phyloP scores from a whole-genome alignment of 495 filamentous ascomycete genomes.

The Neurospora sp. region DNA sequence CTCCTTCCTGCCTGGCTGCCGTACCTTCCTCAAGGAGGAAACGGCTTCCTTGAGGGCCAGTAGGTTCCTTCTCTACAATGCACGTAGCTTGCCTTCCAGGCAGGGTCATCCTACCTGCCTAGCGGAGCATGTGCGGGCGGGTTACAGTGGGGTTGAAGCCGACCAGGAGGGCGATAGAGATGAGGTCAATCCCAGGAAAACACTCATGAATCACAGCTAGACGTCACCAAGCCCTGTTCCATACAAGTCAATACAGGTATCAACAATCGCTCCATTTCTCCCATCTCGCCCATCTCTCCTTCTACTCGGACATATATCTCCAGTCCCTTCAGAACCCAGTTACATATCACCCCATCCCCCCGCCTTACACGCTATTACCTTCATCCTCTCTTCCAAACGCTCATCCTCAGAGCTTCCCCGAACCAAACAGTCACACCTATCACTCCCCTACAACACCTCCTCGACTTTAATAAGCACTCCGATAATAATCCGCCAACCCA shows the following conservation, averaged over 20 bases:
- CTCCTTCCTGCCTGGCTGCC: not conserved
- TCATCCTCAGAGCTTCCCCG: not conserved
- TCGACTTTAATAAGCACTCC: not conserved
- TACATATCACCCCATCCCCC: not conserved
- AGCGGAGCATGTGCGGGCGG: no score
- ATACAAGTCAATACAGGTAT: not conserved
- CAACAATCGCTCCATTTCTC: not conserved
- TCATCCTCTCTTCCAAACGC: not conserved
- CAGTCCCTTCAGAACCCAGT: not conserved
- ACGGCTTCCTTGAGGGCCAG: no score
- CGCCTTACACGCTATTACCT: not conserved
- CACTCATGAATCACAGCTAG: no score
- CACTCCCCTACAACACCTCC: not conserved
- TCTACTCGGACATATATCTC: not conserved
- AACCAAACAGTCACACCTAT: not conserved
- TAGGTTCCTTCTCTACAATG: no score
- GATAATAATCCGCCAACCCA: not conserved
- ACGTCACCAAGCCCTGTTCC: not conserved
- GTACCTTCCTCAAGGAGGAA: not conserved
- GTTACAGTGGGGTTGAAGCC: no score
- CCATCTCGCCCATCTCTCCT: not conserved
- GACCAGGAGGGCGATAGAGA: no score
- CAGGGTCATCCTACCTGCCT: no score
- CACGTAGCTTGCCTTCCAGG: no score
- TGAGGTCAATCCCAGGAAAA: no score